Base-by-base conservation (phyloP, 768 basidiomycete species). In the Mycena rebaudengoi region DNA sequence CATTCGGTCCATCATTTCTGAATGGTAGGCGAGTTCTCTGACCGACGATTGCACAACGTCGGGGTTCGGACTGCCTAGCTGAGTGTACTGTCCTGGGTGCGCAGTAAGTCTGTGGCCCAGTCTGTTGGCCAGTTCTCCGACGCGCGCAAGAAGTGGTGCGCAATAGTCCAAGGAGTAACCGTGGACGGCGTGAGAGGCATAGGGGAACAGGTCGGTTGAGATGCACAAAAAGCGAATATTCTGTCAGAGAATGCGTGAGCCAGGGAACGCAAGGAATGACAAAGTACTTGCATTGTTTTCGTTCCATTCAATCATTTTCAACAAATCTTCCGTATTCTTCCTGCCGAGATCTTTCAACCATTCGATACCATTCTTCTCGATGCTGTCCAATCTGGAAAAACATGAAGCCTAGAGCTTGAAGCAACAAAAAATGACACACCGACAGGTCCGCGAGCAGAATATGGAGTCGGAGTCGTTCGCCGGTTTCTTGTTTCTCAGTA, bases 181-280 rank as follows among this genome's bases (percentile, higher is more conserved):
- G 70, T 95, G 86, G 20, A 81, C 82, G 18, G 78, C 81, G 68
- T 98, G 96, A 1, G 91, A 92, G 0, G 95, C 95, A 69, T 91
- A 98, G 1, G 96, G 95, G 76, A 98, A 97, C 86, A 98, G 90
- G 66, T 95, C 93, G 8, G 94, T 95, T 0, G 94, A 96, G 66
- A 97, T 73, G 44, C 95, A 86, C 78, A 96, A 86, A 76, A 96
- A 97, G n/a, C 85, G 86, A 56, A 97, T 95, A 46, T 88, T 82
- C 85, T 87, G n/a, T 21, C 56, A 26, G 46, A 29, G n/a, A 23
- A n/a, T 25, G 44, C 25, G 55, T 32, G 14, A 63, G 46, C n/a
- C 16, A 30, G 26, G 23, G 8, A 67, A 14, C 13, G 29, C 32
- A 33, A 2, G 26, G 8, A 7, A 35, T 21, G 28, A 58, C 30